Percentiles rank a stretch among this genome's conserved stretches.
Evolutionary conservation across 208 protist species (phyloP).

Genomic region (Trypanosoma boissoni): DNA sequence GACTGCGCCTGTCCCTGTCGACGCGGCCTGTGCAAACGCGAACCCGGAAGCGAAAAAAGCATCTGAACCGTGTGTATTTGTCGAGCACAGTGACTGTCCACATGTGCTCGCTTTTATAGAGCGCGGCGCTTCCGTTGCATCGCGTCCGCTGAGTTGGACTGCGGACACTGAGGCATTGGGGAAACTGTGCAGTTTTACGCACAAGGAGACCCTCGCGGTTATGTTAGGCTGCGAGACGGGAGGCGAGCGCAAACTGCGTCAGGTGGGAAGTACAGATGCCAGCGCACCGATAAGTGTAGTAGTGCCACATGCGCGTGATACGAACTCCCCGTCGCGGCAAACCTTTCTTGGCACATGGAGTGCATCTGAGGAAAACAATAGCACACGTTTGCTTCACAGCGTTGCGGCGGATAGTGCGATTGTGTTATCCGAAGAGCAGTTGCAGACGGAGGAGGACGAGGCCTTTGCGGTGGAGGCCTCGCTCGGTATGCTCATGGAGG

Average conservation of each 20-base stretch:
- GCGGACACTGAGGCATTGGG: not conserved
- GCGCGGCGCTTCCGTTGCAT: not conserved
- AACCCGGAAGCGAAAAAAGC: too few relatives aligned
- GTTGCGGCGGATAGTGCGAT: not conserved
- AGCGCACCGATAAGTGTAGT: too few relatives aligned
- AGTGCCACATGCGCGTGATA: too few relatives aligned
- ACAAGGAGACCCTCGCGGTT: not conserved
- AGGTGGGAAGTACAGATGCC: not conserved
- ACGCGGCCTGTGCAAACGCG: too few relatives aligned
- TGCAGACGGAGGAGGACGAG: not conserved
- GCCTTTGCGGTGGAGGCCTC: not conserved
- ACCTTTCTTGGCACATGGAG: not conserved
- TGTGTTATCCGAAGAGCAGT: not conserved
- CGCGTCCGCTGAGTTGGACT: not conserved
- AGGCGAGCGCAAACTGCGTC: not conserved
- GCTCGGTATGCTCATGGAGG: not conserved
- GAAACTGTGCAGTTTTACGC: not conserved
- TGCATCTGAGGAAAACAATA: not conserved
- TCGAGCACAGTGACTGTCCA: not conserved
- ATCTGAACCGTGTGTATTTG: not conserved
- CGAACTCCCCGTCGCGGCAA: too few relatives aligned
- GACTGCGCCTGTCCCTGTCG: too few relatives aligned
- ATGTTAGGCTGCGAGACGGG: not conserved
- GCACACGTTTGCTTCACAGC: not conserved
- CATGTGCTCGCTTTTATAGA: constrained; percentile 3